Percentiles rank a stretch among this genome's conserved stretches.
phyloP scores from a whole-genome alignment of 1,139 yeast genomes.

The Sugiyamaella pinicola region DNA sequence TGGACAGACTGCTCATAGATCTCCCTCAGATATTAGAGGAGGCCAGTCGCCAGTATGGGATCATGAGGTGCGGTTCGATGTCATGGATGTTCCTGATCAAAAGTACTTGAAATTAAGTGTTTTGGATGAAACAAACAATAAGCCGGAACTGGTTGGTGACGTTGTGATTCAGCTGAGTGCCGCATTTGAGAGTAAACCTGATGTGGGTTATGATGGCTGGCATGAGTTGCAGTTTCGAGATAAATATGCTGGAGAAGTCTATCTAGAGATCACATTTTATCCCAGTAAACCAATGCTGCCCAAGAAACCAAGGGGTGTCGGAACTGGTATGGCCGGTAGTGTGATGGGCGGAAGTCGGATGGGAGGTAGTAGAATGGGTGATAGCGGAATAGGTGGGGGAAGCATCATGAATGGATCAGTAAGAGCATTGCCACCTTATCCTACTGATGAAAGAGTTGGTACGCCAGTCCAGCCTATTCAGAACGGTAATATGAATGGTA shows the following conservation, averaged over 20 bases:
- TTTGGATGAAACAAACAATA: constrained; percentile 82
- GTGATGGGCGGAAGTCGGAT: neutral
- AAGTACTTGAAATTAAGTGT: constrained; percentile 71
- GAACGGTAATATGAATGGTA: neutral
- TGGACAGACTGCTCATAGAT: constrained; percentile 77
- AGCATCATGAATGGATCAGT: neutral
- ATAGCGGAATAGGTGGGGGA: neutral
- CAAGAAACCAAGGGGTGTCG: constrained; percentile 23
- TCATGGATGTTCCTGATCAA: constrained; percentile 46
- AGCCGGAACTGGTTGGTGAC: constrained; percentile 85
- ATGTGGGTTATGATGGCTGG: constrained; percentile 88
- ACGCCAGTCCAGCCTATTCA: neutral
- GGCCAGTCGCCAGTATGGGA: constrained; percentile 93
- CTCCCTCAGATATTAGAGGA: constrained; percentile 74
- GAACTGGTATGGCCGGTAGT: neutral
- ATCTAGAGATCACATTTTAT: constrained; percentile 88
- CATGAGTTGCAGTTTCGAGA: constrained; percentile 67
- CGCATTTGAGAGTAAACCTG: constrained; percentile 60
- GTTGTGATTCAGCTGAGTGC: constrained; percentile 74
- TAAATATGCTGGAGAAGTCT: constrained; percentile 86
- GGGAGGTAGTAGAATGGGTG: neutral
- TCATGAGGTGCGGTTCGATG: constrained; percentile 72
- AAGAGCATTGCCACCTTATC: constrained; percentile 19
- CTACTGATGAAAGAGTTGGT: constrained; percentile 5
- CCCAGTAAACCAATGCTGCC: constrained; percentile 47